Evolutionary conservation across 106 monocot genomes (phyloP).

Genomic region (Phalaenopsis aphrodite): DNA sequence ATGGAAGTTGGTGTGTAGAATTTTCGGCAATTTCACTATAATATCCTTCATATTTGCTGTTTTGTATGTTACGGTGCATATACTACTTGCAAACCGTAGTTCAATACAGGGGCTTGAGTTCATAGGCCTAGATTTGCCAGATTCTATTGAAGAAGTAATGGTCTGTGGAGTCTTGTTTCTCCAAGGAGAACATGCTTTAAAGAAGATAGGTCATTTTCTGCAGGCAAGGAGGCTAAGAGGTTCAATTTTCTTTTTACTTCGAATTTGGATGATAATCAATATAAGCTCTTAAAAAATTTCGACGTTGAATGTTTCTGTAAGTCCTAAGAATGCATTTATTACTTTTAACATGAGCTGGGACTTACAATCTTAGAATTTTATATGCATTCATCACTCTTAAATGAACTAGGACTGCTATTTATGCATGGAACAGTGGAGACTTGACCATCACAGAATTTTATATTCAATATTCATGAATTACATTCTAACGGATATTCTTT

Average conservation of each 20-base stretch:
- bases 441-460: too few species aligned
- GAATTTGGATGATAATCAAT: background rate
- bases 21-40: conserved; percentile 64
- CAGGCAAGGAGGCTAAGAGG: conserved; percentile 60
- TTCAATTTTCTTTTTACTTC: conserved; percentile 7
- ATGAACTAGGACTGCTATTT: too few species aligned
- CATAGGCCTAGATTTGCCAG: conserved; percentile 75
- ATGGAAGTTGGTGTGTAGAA: conserved; percentile 38
- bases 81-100: conserved; percentile 38
- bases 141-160: conserved; percentile 69
- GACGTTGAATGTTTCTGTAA: background rate
- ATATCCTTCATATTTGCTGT: conserved; percentile 26
- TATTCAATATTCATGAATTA: too few species aligned
- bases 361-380: background rate
- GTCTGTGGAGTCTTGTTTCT: conserved; percentile 60
- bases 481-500: too few species aligned
- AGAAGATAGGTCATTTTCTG: conserved; percentile 43
- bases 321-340: background rate
- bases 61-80: conserved; percentile 49
- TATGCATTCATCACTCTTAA: too few species aligned
- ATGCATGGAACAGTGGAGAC: too few species aligned
- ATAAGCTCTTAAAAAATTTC: background rate
- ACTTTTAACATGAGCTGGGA: background rate
- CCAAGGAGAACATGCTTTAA: conserved; percentile 51
- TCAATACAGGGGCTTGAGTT: conserved; percentile 63